phyloP scores from a whole-genome alignment of 1,284 basidiomycete species.

The Marasmius oreades region DNA sequence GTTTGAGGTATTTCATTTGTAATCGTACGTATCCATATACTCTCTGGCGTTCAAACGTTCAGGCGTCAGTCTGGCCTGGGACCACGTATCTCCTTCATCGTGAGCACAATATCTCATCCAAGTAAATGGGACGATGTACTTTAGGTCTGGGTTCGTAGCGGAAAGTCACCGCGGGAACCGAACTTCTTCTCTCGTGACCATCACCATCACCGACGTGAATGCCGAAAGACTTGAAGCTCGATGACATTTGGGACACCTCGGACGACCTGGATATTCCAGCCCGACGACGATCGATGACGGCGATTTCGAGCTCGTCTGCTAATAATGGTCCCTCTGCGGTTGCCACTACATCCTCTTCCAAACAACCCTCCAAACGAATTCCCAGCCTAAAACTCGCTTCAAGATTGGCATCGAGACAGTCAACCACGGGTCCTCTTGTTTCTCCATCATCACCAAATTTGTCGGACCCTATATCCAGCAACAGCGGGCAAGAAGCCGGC shows the following conservation, averaged over 20 bases:
- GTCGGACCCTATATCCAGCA: background rate
- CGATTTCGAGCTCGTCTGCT: conserved; percentile 6
- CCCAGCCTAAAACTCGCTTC: background rate
- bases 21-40: too few species aligned
- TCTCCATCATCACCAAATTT: conserved; percentile 15
- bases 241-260: conserved; percentile 5
- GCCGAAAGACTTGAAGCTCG: conserved; percentile 12
- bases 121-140: too few species aligned
- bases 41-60: too few species aligned
- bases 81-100: too few species aligned
- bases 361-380: background rate
- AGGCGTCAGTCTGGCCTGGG: too few species aligned
- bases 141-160: too few species aligned
- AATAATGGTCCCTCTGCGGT: conserved; percentile 2
- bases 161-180: too few species aligned
- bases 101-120: too few species aligned
- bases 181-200: too few species aligned
- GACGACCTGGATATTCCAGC: conserved; percentile 5
- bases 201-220: background rate
- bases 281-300: background rate
- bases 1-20: too few species aligned
- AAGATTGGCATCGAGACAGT: conserved; percentile 6
- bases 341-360: background rate
- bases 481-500: background rate
- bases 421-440: conserved; percentile 4